Evolutionary conservation across 2,329 filamentous ascomycete species (phyloP).

Genomic region (Exserohilum turcica): DNA sequence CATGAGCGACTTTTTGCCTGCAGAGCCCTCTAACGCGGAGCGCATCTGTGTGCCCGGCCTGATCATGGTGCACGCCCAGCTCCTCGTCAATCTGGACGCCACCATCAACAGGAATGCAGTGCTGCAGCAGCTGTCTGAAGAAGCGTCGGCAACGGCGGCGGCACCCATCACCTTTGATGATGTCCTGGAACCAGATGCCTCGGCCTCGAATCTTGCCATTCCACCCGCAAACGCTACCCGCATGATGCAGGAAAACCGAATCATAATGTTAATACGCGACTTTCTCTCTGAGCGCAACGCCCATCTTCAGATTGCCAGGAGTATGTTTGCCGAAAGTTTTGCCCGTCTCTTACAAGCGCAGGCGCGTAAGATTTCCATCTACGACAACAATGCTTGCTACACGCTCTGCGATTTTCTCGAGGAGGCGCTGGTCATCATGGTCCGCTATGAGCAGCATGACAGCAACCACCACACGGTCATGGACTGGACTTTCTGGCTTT

Average conservation of each 20-base stretch:
- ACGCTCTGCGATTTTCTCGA: constrained; percentile 91
- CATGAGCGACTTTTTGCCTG: constrained; percentile 64
- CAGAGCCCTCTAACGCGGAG: constrained; percentile 58
- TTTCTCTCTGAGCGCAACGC: constrained; percentile 68
- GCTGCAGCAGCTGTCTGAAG: constrained; percentile 42
- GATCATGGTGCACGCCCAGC: constrained; percentile 79
- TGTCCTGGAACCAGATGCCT: constrained; percentile 68
- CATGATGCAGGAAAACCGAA: constrained; percentile 85
- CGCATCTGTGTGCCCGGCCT: constrained; percentile 74
- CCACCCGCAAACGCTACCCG: constrained; percentile 73
- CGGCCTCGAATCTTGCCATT: constrained; percentile 65
- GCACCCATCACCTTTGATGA: constrained; percentile 69
- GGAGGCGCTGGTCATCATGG: constrained; percentile 72
- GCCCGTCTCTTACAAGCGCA: constrained; percentile 73
- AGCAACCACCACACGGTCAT: constrained; percentile 57
- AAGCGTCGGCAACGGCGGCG: constrained; percentile 46
- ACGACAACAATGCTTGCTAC: constrained; percentile 82
- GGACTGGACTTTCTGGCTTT: constrained; percentile 85
- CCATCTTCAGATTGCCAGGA: constrained; percentile 61
- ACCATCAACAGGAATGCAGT: constrained; percentile 76
- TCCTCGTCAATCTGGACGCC: constrained; percentile 77
- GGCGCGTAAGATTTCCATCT: constrained; percentile 76
- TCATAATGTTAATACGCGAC: constrained; percentile 82
- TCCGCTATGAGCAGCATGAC: constrained; percentile 62
- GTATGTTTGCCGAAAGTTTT: constrained; percentile 78